Evolutionary conservation across 2,329 filamentous ascomycete genomes (phyloP).

Genomic region (Macrophomina pseudophaseolina): DNA sequence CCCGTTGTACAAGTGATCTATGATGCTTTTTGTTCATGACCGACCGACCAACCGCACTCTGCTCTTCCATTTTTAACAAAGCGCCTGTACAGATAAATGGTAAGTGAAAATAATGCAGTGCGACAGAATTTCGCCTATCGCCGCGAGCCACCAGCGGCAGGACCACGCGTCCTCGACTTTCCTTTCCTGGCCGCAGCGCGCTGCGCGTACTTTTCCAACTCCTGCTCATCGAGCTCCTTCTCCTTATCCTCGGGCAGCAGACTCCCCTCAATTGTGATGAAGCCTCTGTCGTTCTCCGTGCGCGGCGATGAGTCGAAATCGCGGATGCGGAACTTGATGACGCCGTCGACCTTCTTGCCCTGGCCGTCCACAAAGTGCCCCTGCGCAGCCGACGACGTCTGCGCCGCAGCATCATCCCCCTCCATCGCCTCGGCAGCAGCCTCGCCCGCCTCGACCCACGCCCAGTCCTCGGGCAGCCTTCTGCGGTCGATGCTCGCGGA

Average conservation of each 20-base stretch:
- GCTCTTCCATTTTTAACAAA: not conserved
- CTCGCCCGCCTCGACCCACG: constrained; percentile 71
- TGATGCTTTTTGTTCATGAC: constrained; percentile 18
- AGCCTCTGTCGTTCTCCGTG: constrained; percentile 74
- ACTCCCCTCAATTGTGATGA: constrained; percentile 86
- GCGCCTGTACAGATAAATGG: not conserved
- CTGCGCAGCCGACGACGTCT: constrained; percentile 44
- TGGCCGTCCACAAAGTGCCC: constrained; percentile 78
- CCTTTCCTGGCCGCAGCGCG: constrained; percentile 8
- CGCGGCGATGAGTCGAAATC: constrained; percentile 74
- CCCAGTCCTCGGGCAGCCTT: constrained; percentile 78
- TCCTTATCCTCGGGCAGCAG: constrained; percentile 75
- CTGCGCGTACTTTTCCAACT: constrained; percentile 25
- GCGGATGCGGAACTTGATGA: constrained; percentile 76
- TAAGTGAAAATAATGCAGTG: not conserved
- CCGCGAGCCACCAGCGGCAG: not conserved
- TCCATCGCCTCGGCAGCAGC: constrained; percentile 34
- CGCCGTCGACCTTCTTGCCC: constrained; percentile 69
- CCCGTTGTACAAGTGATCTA: constrained; percentile 12
- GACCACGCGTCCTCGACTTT: constrained; percentile 4
- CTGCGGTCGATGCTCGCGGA: constrained; percentile 83
- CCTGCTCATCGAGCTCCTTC: constrained; percentile 41
- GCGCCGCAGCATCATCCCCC: constrained; percentile 25
- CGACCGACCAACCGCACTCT: not conserved
- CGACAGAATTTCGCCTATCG: not conserved